A percentile compares a stretch with the other conserved stretches of the same genome.
These are phyloP conservation scores for Phytophthora sojae DNA, from an alignment of 352 stramenopile species.

Conservation along the genomic window DNA sequence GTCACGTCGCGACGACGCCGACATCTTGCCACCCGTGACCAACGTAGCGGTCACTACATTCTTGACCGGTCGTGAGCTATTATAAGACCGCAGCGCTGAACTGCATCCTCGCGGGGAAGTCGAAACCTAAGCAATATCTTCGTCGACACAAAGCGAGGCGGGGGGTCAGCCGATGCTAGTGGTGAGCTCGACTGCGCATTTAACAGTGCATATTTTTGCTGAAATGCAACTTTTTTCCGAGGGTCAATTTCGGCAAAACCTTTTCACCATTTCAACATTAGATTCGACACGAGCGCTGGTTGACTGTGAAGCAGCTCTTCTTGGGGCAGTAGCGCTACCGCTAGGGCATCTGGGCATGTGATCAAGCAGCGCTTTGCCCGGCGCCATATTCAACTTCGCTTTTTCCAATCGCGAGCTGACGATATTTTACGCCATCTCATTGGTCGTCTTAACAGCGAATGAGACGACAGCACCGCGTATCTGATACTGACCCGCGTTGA, in stretches of 20 bases:
- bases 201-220: conserved; percentile 35
- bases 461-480: not conserved
- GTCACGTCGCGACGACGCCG: conserved; percentile 12
- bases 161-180: conserved; percentile 2
- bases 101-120: not conserved
- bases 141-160: not conserved
- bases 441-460: conserved; percentile 15
- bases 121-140: not conserved
- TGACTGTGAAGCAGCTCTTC: conserved; percentile 1
- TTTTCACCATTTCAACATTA: not conserved
- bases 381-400: conserved; percentile 9
- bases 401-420: conserved; percentile 6
- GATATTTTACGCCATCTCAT: conserved; percentile 2
- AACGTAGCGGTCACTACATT: conserved; percentile 17
- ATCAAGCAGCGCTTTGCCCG: conserved; percentile 1
- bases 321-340: conserved; percentile 1
- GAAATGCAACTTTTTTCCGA: not conserved
- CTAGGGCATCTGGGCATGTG: conserved; percentile 7
- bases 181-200: conserved; percentile 21
- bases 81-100: not conserved
- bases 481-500: conserved; percentile 28
- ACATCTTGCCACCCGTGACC: conserved; percentile 21
- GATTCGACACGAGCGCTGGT: not conserved
- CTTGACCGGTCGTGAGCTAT: not conserved
- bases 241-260: not conserved